Evolutionary conservation across 1,284 basidiomycete genomes (phyloP).

Genomic region (Ceratobasidium sp.): DNA sequence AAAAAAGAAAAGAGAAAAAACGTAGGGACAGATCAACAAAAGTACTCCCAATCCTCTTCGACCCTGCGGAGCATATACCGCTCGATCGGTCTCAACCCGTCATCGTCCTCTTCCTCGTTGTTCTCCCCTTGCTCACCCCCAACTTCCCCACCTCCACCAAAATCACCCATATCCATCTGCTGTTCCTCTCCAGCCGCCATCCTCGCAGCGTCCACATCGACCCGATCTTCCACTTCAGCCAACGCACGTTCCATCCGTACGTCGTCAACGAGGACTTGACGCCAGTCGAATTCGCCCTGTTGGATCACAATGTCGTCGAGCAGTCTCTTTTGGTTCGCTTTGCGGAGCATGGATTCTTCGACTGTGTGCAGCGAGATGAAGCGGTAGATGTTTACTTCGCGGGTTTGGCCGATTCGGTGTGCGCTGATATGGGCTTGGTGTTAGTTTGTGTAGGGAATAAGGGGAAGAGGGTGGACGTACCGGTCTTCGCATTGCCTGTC

Average conservation of each 20-base stretch:
- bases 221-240: slow-evolving; percentile 89
- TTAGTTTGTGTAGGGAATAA: slow-evolving; percentile 5
- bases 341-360: slow-evolving; percentile 95
- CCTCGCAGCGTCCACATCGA: slow-evolving; percentile 84
- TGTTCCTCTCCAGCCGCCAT: slow-evolving; percentile 85
- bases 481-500: slow-evolving; percentile 97
- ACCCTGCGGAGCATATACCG: slow-evolving; percentile 91
- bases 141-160: slow-evolving; percentile 64
- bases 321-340: slow-evolving; percentile 95
- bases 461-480: slow-evolving; percentile 57
- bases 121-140: slow-evolving; percentile 55
- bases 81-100: slow-evolving; percentile 66
- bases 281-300: slow-evolving; percentile 95
- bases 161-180: slow-evolving; percentile 83
- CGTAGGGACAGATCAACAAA: slow-evolving; percentile 57
- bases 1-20: too few species aligned
- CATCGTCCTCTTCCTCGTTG: slow-evolving; percentile 59
- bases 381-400: slow-evolving; percentile 97
- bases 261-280: slow-evolving; percentile 73
- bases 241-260: slow-evolving; percentile 73
- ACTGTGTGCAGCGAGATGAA: slow-evolving; percentile 94
- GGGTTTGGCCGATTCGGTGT: slow-evolving; percentile 95
- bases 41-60: slow-evolving; percentile 80
- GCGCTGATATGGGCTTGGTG: slow-evolving; percentile 64
- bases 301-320: slow-evolving; percentile 95